These are phyloP conservation scores for Lonicera japonica DNA, from an alignment of 129 eudicot species.

Conservation along the genomic window DNA sequence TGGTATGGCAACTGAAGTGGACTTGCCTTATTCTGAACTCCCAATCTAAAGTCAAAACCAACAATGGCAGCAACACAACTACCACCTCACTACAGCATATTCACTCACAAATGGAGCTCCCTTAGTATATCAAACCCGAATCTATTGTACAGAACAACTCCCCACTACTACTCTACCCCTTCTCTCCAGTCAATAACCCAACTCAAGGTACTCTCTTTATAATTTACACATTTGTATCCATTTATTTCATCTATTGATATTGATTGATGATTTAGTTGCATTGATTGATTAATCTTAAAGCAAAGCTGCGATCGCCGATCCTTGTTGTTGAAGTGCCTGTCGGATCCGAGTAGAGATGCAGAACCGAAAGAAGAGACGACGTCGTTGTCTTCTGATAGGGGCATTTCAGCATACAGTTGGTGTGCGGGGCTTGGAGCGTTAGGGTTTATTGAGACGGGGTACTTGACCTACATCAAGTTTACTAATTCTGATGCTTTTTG, in stretches of 20 bases:
- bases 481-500: constrained; percentile 77
- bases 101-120: too few species aligned
- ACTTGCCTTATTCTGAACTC: too few species aligned
- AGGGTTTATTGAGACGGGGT: constrained; percentile 79
- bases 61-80: too few species aligned
- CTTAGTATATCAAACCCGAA: too few species aligned
- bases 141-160: background rate
- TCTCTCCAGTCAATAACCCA: constrained; percentile 12
- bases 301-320: constrained; percentile 21
- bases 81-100: too few species aligned
- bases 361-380: constrained; percentile 21
- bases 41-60: too few species aligned
- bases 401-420: constrained; percentile 77
- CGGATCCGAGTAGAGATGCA: constrained; percentile 30
- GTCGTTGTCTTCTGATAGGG: constrained; percentile 11
- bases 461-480: constrained; percentile 66
- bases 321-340: constrained; percentile 39
- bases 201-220: constrained; percentile 38
- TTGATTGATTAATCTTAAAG: constrained; percentile 23
- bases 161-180: constrained; percentile 17
- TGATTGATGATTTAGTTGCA: background rate
- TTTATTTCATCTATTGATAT: background rate
- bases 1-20: too few species aligned
- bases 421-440: constrained; percentile 74
- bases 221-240: background rate